Evolutionary conservation across 352 stramenopile genomes (phyloP), one percentile per base, ranked within the genome.

Genomic region (Pythium aristosporum): DNA sequence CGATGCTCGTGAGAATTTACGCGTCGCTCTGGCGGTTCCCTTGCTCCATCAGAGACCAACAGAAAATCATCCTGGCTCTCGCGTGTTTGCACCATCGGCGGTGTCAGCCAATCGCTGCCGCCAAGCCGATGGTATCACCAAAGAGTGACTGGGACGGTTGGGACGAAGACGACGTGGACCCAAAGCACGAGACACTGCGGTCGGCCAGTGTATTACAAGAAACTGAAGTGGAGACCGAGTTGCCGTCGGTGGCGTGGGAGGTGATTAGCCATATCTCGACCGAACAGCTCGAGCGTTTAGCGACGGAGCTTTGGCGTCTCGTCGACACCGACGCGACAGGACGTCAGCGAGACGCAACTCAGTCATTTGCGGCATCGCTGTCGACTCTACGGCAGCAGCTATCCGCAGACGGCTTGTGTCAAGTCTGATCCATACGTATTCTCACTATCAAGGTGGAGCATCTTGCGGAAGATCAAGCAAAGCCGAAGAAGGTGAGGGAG

Each of bases 131-230:
- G 12, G 16, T 43, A 0, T 23, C 42, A 32, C 5, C 32, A 9
- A 56, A 36, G 15, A 48, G 49, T 25, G 53, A 61, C 8, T 72
- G 65, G 65, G 65, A 72, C 15, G 59, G 64, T 18, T 72, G 65
- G 65, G 65, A 72, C 41, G 54, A 42, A 3, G 59, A 67, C 8
- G 39, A 21, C 28, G 61, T 25, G 9, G 36, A 46, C 28, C 48
- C 5, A 16, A 65, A 69, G 32, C 2, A 59, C 18, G 15, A 56
- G 0, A 47, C 60, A 21, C n/a, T 62, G 11, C 53, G 52, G 5
- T 16, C 37, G 21, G 21, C 55, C n/a, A 34, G 15, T 10, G 21
- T 43, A 13, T 3, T 25, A 28, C 30, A n/a, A n/a, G 56, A 62
- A 2, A 20, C 5, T 5, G 32, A 47, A 1, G 1, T 10, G 11